These are phyloP conservation scores for Pouteria campechiana DNA, from an alignment of 179 eudicot species.

Conservation along the genomic window DNA sequence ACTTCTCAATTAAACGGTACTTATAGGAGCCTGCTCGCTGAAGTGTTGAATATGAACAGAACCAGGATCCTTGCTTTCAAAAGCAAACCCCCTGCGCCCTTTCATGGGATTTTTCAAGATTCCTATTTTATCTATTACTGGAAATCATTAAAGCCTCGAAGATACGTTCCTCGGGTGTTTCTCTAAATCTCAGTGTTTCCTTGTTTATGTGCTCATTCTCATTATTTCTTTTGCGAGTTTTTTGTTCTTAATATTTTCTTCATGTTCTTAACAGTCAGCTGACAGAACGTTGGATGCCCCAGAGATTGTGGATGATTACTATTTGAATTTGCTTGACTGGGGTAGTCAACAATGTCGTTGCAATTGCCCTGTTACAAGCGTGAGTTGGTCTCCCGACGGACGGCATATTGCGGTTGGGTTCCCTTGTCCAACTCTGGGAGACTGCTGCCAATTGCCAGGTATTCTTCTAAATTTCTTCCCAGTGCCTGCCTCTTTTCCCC, in stretches of 20 bases:
- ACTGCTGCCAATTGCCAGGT: conserved; percentile 58
- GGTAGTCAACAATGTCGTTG: conserved; percentile 73
- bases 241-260: neutral
- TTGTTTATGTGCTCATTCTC: neutral
- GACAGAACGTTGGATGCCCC: conserved; percentile 90
- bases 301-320: conserved; percentile 68
- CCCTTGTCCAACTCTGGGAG: conserved; percentile 92
- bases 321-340: conserved; percentile 77
- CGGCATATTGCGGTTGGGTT: conserved; percentile 63
- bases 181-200: neutral
- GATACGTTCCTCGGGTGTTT: conserved; percentile 63
- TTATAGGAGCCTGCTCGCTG: conserved; percentile 60
- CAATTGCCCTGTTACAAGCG: conserved; percentile 76
- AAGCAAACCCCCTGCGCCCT: conserved; percentile 62
- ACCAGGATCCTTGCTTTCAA: conserved; percentile 79
- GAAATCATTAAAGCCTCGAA: conserved; percentile 48
- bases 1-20: conserved; percentile 75
- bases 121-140: conserved; percentile 26
- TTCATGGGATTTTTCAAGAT: conserved; percentile 33
- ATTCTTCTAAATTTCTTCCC: no score
- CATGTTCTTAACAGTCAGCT: conserved; percentile 38
- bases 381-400: conserved; percentile 94
- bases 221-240: neutral
- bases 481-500: no score
- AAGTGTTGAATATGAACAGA: conserved; percentile 73